A percentile compares a stretch with the other conserved stretches of the same genome.
Evolutionary conservation across 2,329 filamentous ascomycete species (phyloP).

Genomic region (Trichoderma oligosporum): DNA sequence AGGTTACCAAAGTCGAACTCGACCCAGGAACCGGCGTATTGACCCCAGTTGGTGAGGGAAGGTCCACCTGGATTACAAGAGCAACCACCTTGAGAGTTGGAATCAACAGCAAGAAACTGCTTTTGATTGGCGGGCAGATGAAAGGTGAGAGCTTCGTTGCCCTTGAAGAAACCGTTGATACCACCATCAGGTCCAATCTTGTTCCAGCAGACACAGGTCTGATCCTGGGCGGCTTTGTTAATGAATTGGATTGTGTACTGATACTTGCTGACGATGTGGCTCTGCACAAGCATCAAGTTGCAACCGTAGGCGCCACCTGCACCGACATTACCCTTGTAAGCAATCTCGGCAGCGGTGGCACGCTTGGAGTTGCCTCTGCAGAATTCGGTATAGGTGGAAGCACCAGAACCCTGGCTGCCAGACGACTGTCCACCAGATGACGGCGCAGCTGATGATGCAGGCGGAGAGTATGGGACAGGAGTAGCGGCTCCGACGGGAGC

Average conservation of each 20-base stretch:
- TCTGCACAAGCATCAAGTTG: constrained; percentile 48
- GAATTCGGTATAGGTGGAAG: constrained; percentile 31
- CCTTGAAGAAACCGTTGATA: constrained; percentile 49
- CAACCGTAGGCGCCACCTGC: constrained; percentile 42
- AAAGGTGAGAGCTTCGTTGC: constrained; percentile 41
- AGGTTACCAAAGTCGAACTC: constrained; percentile 48
- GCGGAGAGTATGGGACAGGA: constrained; percentile 16
- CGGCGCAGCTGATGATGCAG: constrained; percentile 21
- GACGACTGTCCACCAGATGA: constrained; percentile 6
- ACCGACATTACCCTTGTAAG: constrained; percentile 48
- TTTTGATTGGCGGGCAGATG: constrained; percentile 35
- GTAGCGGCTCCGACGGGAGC: constrained; percentile 18
- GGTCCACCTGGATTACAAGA: constrained; percentile 39
- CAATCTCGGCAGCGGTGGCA: constrained; percentile 44
- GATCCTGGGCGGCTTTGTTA: constrained; percentile 35
- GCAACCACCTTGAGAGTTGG: constrained; percentile 48
- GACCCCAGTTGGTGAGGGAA: constrained; percentile 36
- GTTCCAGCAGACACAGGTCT: constrained; percentile 46
- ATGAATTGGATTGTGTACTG: constrained; percentile 43
- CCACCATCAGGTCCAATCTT: constrained; percentile 46
- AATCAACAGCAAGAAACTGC: constrained; percentile 44
- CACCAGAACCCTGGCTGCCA: constrained; percentile 21
- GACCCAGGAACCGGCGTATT: constrained; percentile 45
- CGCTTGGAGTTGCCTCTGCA: constrained; percentile 42
- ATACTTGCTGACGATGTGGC: constrained; percentile 38